Conservation (phyloP, 169 alveolate genomes). For the Babesia ovis region DNA sequence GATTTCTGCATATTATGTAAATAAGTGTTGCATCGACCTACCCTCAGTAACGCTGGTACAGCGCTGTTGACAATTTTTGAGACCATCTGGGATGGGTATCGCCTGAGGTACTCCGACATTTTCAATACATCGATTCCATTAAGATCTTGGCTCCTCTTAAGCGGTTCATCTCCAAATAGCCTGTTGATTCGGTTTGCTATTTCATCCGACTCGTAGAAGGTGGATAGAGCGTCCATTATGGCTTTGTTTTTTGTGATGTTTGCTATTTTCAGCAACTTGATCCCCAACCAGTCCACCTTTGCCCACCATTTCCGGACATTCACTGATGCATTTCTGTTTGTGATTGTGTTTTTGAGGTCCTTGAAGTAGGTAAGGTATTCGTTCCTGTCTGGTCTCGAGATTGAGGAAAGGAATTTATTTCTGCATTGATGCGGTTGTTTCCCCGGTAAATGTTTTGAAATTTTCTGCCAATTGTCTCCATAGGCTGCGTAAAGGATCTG, state of each 20-base stretch:
- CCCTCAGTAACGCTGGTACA: constrained; percentile 11
- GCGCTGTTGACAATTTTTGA: constrained; percentile 9
- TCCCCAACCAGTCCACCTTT: constrained; percentile 55
- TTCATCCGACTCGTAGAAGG: constrained; percentile 32
- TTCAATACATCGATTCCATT: constrained; percentile 13
- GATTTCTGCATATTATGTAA: not conserved
- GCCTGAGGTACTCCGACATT: constrained; percentile 22
- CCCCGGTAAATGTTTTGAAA: constrained; percentile 51
- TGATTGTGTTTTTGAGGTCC: constrained; percentile 10
- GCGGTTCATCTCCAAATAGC: not conserved
- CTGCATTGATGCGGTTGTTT: constrained; percentile 51
- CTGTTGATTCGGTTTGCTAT: constrained; percentile 23
- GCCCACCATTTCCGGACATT: constrained; percentile 46
- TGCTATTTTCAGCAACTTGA: constrained; percentile 48
- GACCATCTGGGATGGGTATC: constrained; percentile 27
- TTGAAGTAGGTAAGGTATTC: constrained; percentile 34
- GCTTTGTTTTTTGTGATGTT: constrained; percentile 31
- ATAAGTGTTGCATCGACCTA: not conserved
- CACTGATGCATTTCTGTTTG: constrained; percentile 12
- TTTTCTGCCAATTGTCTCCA: constrained; percentile 57
- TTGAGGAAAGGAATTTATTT: constrained; percentile 19
- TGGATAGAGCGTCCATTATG: constrained; percentile 25
- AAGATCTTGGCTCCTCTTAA: not conserved
- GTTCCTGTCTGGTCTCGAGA: constrained; percentile 9
- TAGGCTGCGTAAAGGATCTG: constrained; percentile 44